These are phyloP conservation scores for Serendipita sp. DNA, from an alignment of 768 basidiomycete genomes.

Conservation along the genomic window DNA sequence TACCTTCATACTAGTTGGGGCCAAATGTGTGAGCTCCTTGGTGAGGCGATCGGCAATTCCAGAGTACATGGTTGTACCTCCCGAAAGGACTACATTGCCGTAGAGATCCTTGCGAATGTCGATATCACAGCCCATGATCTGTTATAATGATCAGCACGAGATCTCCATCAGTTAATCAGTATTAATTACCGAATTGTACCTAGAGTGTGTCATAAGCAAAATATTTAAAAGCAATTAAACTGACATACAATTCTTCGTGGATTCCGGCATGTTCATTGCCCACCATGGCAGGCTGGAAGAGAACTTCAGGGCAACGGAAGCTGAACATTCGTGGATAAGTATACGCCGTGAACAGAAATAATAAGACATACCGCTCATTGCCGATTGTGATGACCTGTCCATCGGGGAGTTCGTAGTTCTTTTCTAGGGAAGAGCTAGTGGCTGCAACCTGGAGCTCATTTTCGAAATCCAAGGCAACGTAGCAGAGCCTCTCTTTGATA, in stretches of 20 bases:
- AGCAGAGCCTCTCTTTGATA: constrained; percentile 89
- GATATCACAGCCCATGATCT: constrained; percentile 4
- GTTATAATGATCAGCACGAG: neutral
- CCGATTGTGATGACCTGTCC: constrained; percentile 87
- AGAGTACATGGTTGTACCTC: constrained; percentile 91
- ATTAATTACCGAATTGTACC: constrained; percentile 23
- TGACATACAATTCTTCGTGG: constrained; percentile 40
- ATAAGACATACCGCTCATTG: constrained; percentile 35
- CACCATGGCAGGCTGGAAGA: constrained; percentile 44
- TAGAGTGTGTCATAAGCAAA: constrained; percentile 6
- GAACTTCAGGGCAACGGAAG: constrained; percentile 41
- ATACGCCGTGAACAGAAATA: neutral
- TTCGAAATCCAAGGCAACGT: constrained; percentile 88
- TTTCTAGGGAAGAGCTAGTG: constrained; percentile 77
- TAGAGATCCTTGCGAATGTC: constrained; percentile 8
- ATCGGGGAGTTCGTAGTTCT: constrained; percentile 83
- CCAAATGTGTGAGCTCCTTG: constrained; percentile 74
- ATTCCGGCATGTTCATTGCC: constrained; percentile 75
- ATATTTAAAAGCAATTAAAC: neutral
- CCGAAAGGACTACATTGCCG: constrained; percentile 67
- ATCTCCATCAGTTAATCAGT: neutral
- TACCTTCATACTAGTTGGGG: constrained; percentile 79
- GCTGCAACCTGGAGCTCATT: constrained; percentile 85
- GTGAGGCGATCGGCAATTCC: constrained; percentile 94
- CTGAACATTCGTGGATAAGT: constrained; percentile 14